These are phyloP conservation scores for Colletotrichum tamarilloi DNA, from an alignment of 2,329 filamentous ascomycete genomes.

Conservation along the genomic window DNA sequence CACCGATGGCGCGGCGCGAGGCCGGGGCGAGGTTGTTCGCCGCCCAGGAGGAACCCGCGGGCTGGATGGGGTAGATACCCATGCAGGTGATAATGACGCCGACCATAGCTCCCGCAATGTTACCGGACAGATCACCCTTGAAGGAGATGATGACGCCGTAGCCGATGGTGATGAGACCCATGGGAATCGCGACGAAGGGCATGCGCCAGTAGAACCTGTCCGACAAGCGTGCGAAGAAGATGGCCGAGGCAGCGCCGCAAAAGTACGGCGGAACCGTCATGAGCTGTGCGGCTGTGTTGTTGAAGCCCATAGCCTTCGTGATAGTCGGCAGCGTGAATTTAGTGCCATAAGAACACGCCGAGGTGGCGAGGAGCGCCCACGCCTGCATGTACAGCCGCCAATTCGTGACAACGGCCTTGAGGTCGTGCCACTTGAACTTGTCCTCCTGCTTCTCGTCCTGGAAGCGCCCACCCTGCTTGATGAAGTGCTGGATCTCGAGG, in stretches of 20 bases:
- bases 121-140: slow-evolving; percentile 52
- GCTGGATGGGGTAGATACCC: slow-evolving; percentile 76
- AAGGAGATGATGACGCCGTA: slow-evolving; percentile 70
- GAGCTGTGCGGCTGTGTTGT: slow-evolving; percentile 49
- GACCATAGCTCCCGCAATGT: slow-evolving; percentile 70
- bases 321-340: slow-evolving; percentile 41
- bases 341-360: slow-evolving; percentile 34
- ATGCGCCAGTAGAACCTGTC: slow-evolving; percentile 74
- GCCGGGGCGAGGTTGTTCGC: slow-evolving; percentile 72
- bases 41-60: slow-evolving; percentile 73
- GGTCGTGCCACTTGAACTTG: slow-evolving; percentile 40
- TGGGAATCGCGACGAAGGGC: slow-evolving; percentile 71
- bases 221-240: slow-evolving; percentile 72
- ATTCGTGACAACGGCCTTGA: slow-evolving; percentile 43
- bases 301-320: slow-evolving; percentile 38
- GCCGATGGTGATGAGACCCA: slow-evolving; percentile 70
- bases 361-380: slow-evolving; percentile 44
- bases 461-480: slow-evolving; percentile 46
- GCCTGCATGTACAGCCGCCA: slow-evolving; percentile 45
- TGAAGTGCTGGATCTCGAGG: slow-evolving; percentile 43
- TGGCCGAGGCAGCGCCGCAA: slow-evolving; percentile 70
- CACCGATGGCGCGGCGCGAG: slow-evolving; percentile 48
- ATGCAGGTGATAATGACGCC: slow-evolving; percentile 75
- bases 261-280: slow-evolving; percentile 70
- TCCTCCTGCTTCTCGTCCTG: slow-evolving; percentile 29